Evolutionary conservation across 1,139 yeast genomes (phyloP), one percentile per base, ranked within the genome.

Genomic region (Pichia sp.): DNA sequence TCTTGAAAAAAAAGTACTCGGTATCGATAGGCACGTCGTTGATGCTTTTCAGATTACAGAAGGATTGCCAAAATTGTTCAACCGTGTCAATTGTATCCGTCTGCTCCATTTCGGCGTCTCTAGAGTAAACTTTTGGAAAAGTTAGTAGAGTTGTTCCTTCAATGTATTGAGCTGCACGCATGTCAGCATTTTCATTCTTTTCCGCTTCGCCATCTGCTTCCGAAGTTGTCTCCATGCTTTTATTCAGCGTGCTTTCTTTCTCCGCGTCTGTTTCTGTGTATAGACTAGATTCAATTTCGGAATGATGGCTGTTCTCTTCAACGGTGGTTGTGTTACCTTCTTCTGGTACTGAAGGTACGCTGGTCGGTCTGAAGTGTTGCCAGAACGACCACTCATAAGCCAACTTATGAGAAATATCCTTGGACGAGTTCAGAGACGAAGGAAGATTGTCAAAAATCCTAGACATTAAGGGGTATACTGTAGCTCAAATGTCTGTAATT

Each of bases 31-130:
- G 75, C 56, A 82, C 72, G 52, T 76, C 77, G 60, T 72, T 73
- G 1, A 82, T 72, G 45, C 75, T 74, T 57, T 77, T 76, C 59
- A 84, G 69, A 38, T 75, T 73, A 15, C 78, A 64, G 57, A 82
- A 69, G 53, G 80, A 68, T 55, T 74, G 69, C 88, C 88, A 85
- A 70, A 84, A 75, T 65, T 84, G 86, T 67, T 84, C 89, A 26
- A 82, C 72, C 7, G 85, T 76, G 16, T 75, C 80, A 53, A 80
- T 72, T 52, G 70, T 67, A 40, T 67, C 68, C 5, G 78, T 73
- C 2, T 62, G 54, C 19, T 59, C 59, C 16, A 34, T 47, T 8
- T 23, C n/a, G 4, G 10, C 13, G 31, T 50, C 49, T 5, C 13
- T 13, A 13, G 58, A 31, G 23, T 57, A 58, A 34, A 58, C 45